Conservation (phyloP, 768 basidiomycete genomes). For the Serendipita sp. region DNA sequence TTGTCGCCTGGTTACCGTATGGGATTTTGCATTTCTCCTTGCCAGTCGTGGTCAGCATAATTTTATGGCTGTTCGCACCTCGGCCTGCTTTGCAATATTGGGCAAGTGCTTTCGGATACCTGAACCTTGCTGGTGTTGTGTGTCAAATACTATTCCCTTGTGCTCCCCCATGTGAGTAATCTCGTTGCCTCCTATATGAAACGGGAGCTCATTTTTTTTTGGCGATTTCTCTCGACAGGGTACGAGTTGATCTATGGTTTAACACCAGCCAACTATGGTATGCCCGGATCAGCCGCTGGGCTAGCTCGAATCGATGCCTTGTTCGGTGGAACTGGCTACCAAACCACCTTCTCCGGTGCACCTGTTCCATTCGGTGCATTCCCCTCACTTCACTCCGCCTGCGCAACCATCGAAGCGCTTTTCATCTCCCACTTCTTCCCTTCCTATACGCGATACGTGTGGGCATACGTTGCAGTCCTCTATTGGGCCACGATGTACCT, state of each 20-base stretch:
- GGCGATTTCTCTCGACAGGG: constrained; percentile 32
- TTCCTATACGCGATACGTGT: constrained; percentile 43
- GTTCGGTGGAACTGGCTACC: constrained; percentile 63
- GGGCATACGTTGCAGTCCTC: constrained; percentile 69
- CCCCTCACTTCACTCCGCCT: constrained; percentile 81
- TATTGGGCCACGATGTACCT: constrained; percentile 99
- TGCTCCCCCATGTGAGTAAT: constrained; percentile 52
- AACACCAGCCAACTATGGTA: constrained; percentile 82
- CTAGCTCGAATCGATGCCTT: constrained; percentile 82
- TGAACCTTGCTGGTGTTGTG: constrained; percentile 80
- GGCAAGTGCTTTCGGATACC: constrained; percentile 78
- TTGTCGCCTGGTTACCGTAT: constrained; percentile 92
- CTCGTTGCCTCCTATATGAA: background rate
- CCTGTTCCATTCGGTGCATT: constrained; percentile 96
- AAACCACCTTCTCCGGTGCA: constrained; percentile 62
- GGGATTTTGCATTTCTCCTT: constrained; percentile 82
- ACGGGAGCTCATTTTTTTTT: background rate
- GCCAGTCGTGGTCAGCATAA: constrained; percentile 72
- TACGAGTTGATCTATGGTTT: constrained; percentile 95
- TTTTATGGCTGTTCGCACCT: constrained; percentile 80
- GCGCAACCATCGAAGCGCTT: constrained; percentile 81
- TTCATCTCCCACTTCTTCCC: constrained; percentile 95
- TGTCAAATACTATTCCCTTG: constrained; percentile 83
- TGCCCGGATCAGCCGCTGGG: constrained; percentile 87
- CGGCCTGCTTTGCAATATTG: constrained; percentile 69